Percentiles rank a stretch among this genome's conserved stretches.
Evolutionary conservation across 2,329 filamentous ascomycete species (phyloP).

Genomic region (Emergomyces orientalis): DNA sequence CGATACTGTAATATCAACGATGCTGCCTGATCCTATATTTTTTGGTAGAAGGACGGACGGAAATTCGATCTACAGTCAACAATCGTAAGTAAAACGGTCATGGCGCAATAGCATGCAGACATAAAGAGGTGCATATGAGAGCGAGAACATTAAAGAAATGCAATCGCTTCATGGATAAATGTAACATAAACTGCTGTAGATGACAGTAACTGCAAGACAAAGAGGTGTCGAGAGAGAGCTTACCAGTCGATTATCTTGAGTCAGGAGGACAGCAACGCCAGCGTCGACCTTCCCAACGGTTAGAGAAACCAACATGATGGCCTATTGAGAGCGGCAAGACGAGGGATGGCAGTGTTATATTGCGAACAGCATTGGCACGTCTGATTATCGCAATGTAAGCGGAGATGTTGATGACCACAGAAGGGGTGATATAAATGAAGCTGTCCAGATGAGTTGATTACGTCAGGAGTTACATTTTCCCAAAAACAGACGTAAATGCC

Average conservation of each 20-base stretch:
- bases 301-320: slow-evolving; percentile 83
- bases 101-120: not conserved
- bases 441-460: slow-evolving; percentile 5
- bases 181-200: not conserved
- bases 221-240: slow-evolving; percentile 25
- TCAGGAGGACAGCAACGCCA: slow-evolving; percentile 91
- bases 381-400: not conserved
- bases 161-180: not conserved
- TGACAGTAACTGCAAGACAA: not conserved
- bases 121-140: not conserved
- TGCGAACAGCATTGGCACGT: slow-evolving; percentile 1
- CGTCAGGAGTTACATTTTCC: not conserved
- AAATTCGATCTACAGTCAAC: slow-evolving; percentile 72
- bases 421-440: not conserved
- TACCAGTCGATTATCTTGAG: slow-evolving; percentile 93
- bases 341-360: not conserved
- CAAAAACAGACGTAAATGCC: not conserved
- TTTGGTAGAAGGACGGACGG: slow-evolving; percentile 92
- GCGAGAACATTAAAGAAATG: not conserved
- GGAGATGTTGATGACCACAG: not conserved
- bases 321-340: not conserved
- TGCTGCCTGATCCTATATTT: slow-evolving; percentile 90
- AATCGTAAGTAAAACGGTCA: slow-evolving; percentile 7
- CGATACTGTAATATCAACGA: slow-evolving; percentile 92
- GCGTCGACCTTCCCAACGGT: slow-evolving; percentile 99